Evolutionary conservation across 2,329 filamentous ascomycete genomes (phyloP).

Genomic region (Byssoonygena ceratinophila): DNA sequence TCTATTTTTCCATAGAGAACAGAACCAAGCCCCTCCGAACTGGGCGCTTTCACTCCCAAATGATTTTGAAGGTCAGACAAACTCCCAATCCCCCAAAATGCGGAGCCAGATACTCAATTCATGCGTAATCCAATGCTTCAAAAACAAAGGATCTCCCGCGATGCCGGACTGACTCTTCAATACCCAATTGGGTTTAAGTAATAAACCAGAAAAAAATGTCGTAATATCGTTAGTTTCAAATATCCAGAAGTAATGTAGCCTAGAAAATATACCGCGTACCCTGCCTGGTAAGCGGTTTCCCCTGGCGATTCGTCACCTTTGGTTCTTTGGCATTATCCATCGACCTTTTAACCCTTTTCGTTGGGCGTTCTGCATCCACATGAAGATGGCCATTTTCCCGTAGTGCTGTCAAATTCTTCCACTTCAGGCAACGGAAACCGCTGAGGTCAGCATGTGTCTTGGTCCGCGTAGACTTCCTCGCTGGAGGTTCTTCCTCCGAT

Average conservation of each 20-base stretch:
- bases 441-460: conserved; percentile 49
- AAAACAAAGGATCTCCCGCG: background rate
- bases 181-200: background rate
- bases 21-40: background rate
- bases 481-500: conserved; percentile 40
- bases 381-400: conserved; percentile 51
- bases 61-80: background rate
- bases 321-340: conserved; percentile 32
- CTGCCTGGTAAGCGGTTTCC: conserved; percentile 43
- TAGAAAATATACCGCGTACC: conserved; percentile 41
- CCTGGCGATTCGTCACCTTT: conserved; percentile 38
- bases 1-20: background rate
- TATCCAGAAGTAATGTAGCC: background rate
- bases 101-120: background rate
- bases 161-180: background rate
- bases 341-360: conserved; percentile 40
- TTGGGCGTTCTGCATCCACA: conserved; percentile 45
- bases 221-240: conserved; percentile 2
- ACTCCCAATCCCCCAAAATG: background rate
- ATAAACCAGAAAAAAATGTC: conserved; percentile 7
- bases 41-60: background rate
- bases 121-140: background rate
- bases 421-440: conserved; percentile 45
- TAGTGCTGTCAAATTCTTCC: conserved; percentile 54
- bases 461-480: conserved; percentile 52